These are phyloP conservation scores for Lasiosphaeria miniovina DNA, from an alignment of 495 filamentous ascomycete species.

Conservation along the genomic window DNA sequence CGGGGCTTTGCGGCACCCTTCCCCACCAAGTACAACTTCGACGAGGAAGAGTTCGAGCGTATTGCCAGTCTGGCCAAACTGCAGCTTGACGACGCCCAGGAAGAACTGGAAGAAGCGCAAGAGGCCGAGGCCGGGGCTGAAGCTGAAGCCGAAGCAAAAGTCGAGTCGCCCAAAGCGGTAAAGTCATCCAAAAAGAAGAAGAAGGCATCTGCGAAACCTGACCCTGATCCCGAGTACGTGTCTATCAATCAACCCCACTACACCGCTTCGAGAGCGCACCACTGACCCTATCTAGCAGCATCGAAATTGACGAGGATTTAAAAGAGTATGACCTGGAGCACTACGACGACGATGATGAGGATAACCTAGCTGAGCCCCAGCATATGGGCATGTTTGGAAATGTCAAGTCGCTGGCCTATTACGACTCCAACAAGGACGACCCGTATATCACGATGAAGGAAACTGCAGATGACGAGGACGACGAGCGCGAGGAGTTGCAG, in stretches of 20 bases:
- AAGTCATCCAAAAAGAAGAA: constrained; percentile 17
- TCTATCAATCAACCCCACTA: constrained; percentile 3
- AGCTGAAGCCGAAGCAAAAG: constrained; percentile 23
- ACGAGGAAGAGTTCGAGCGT: constrained; percentile 87
- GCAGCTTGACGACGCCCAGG: constrained; percentile 88
- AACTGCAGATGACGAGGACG: constrained; percentile 64
- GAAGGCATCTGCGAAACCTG: constrained; percentile 12
- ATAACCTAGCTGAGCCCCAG: constrained; percentile 57
- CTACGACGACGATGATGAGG: constrained; percentile 80
- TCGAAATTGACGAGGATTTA: constrained; percentile 68
- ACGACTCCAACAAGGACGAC: constrained; percentile 87
- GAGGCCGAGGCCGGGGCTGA: constrained; percentile 26
- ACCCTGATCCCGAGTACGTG: constrained; percentile 37
- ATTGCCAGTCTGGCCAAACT: constrained; percentile 87
- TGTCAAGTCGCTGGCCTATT: constrained; percentile 86
- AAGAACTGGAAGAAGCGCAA: constrained; percentile 71
- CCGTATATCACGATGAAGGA: constrained; percentile 90
- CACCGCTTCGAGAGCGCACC: not conserved
- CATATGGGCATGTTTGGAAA: constrained; percentile 93
- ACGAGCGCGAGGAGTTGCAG: constrained; percentile 92
- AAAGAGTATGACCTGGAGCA: constrained; percentile 95
- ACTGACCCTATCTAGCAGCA: constrained; percentile 29
- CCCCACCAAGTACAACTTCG: constrained; percentile 83
- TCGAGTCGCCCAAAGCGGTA: constrained; percentile 17
- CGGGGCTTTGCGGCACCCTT: constrained; percentile 90